Evolutionary conservation across 176 grass and related monocot genomes (phyloP), one percentile per base, ranked within the genome.

Genomic region (Carex cristatella): DNA sequence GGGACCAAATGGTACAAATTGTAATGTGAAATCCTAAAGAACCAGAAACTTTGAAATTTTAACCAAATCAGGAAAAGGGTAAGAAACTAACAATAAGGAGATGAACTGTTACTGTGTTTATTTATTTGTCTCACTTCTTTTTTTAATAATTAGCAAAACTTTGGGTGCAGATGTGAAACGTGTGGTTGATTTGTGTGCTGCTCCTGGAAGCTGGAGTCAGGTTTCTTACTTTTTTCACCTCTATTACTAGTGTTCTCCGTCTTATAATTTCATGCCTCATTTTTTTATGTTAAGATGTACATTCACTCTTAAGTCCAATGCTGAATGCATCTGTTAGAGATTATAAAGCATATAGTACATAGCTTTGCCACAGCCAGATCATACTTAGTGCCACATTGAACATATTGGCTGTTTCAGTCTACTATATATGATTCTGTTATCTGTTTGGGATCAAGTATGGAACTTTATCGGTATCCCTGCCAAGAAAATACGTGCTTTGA

Each of bases 141-240:
- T 51, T 10, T 51, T 11, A 51, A 51, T 55, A 55, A 5, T 77
- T 56, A 46, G 62, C 79, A 37, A 69, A 87, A 18, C 40, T 75
- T 87, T 61, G 18, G 73, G 4, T 53, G 74, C 80, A 94, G 94
- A 90, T 79, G 94, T 97, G 53, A 92, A 94, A 89, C 89, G 87
- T 58, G 94, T 91, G 4, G 90, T 97, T 84, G 92, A 97, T 81
- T 91, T 97, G 1, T 98, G 95, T 82, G 95, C 93, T 84, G 95
- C 95, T 81, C 95, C 95, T 58, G 93, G 95, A 56, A 98, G 95
- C 78, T 98, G 91, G 93, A 98, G 93, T 83, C 95, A 98, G 93
- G 92, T 98, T 85, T 84, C 63, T 6, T 33, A 59, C 60, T 48
- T 5, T 60, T 0, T 65, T 58, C 10, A 57, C 11, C 33, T 59